Percentiles rank a stretch among this genome's conserved stretches.
These are phyloP conservation scores for Onygenales sp. DNA, from an alignment of 2,329 filamentous ascomycete species.

Conservation along the genomic window DNA sequence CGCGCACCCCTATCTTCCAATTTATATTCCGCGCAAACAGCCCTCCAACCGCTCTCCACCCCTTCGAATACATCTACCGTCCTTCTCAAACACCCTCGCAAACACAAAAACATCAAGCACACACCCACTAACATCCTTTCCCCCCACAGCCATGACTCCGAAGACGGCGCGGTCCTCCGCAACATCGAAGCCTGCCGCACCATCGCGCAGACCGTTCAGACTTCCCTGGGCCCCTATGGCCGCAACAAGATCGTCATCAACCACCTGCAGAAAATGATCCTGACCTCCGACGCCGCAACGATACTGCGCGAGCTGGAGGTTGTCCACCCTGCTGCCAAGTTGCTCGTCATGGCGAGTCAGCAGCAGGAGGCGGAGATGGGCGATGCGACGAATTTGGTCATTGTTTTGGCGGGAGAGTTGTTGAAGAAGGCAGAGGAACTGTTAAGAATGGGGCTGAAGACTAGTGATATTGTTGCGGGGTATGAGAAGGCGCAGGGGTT, in stretches of 20 bases:
- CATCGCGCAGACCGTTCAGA: slow-evolving; percentile 92
- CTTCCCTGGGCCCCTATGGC: slow-evolving; percentile 90
- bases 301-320: slow-evolving; percentile 97
- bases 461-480: slow-evolving; percentile 90
- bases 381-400: slow-evolving; percentile 95
- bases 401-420: slow-evolving; percentile 88
- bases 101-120: neutral
- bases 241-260: slow-evolving; percentile 99
- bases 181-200: slow-evolving; percentile 98
- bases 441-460: slow-evolving; percentile 92
- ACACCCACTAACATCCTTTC: slow-evolving; percentile 4
- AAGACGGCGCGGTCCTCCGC: slow-evolving; percentile 96
- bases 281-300: slow-evolving; percentile 94
- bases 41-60: slow-evolving; percentile 9
- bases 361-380: slow-evolving; percentile 99
- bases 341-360: slow-evolving; percentile 96
- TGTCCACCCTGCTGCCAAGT: slow-evolving; percentile 93
- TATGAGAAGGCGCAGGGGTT: slow-evolving; percentile 92
- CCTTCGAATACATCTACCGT: slow-evolving; percentile 6
- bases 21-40: slow-evolving; percentile 10
- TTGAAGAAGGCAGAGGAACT: slow-evolving; percentile 96
- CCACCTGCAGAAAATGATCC: slow-evolving; percentile 98
- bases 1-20: slow-evolving; percentile 7
- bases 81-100: slow-evolving; percentile 2
- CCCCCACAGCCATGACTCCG: slow-evolving; percentile 75